Percentiles rank a stretch among this genome's conserved stretches.
These are phyloP conservation scores for Cyclostephanos invisitatus DNA, from an alignment of 108 stramenopile species.

Conservation along the genomic window DNA sequence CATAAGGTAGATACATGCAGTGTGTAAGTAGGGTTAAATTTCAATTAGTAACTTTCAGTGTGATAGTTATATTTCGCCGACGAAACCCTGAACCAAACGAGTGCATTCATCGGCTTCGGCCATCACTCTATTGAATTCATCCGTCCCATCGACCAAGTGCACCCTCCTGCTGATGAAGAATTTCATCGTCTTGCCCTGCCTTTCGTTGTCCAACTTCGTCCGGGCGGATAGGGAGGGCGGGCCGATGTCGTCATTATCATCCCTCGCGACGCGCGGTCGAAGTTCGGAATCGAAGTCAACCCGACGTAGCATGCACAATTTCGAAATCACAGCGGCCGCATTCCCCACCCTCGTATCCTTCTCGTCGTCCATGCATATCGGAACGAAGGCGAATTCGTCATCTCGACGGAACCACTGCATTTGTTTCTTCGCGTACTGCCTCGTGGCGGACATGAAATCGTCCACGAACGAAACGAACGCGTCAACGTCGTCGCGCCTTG, in stretches of 20 bases:
- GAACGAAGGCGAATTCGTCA: constrained; percentile 78
- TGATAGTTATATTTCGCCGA: neutral
- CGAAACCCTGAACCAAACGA: constrained; percentile 15
- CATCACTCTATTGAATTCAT: constrained; percentile 52
- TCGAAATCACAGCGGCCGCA: constrained; percentile 49
- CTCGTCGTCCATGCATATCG: constrained; percentile 49
- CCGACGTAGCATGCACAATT: constrained; percentile 58
- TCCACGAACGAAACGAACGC: constrained; percentile 74
- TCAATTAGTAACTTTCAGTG: too few species aligned
- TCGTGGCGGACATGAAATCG: constrained; percentile 86
- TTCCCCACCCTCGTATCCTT: constrained; percentile 54
- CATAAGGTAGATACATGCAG: too few species aligned
- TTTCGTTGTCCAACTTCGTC: constrained; percentile 62
- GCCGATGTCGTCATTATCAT: neutral
- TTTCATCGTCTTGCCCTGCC: constrained; percentile 84
- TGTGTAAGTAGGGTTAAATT: too few species aligned
- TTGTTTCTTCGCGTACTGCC: constrained; percentile 93
- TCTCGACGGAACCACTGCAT: constrained; percentile 95
- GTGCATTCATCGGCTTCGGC: constrained; percentile 68
- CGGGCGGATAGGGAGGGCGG: constrained; percentile 38
- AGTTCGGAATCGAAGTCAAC: constrained; percentile 64
- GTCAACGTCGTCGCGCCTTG: constrained; percentile 46
- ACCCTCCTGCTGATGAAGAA: constrained; percentile 69
- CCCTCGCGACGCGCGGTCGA: neutral
- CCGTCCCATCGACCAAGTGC: constrained; percentile 47